Evolutionary conservation across 2,329 filamentous ascomycete species (phyloP), one percentile per base, ranked within the genome.

Genomic region (Trichoderma sp.): DNA sequence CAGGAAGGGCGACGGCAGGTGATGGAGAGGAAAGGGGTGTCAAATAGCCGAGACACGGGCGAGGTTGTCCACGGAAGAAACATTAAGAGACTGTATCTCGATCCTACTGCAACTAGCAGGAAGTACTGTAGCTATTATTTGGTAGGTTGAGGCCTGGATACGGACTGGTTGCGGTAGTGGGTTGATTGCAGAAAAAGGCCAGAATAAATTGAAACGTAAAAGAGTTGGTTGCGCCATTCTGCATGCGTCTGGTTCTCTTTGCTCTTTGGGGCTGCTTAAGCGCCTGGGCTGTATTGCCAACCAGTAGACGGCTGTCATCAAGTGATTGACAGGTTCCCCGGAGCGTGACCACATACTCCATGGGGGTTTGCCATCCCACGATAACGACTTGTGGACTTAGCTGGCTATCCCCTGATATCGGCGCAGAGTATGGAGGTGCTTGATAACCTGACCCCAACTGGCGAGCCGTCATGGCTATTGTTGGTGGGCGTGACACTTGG

Each of bases 261-360:
- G 34, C 61, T 43, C 8, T 6, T 28, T 47, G 34, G 12, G 26
- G 59, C 20, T 47, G 55, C 53, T 55, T 61, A 68, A 68, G 66
- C 66, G 65, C 65, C 34, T 53, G 65, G 65, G 50, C 34, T 53
- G 65, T 20, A 23, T 11, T 30, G 65, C 34, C 17, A 57, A 53
- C 65, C 65, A 39, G 36, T 32, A 53, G 39, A 53, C 13, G 13
- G 9, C 13, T 50, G 26, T 30, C 26, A 53, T 61, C 55, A 61
- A 59, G 28, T 68, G 66, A 68, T 68, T 28, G 55, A 68, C 55
- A 43, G 66, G 11, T 50, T 58, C 23, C 53, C n/a, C 9, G 26
- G 66, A 68, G 66, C 66, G 66, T 68, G 66, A 68, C 66, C 66
- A 61, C 36, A 68, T 68, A 61, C 66, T 68, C 55, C 66, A 61